Base-by-base conservation (phyloP, 2,329 filamentous ascomycete genomes). In the Fusarium pininemorale region DNA sequence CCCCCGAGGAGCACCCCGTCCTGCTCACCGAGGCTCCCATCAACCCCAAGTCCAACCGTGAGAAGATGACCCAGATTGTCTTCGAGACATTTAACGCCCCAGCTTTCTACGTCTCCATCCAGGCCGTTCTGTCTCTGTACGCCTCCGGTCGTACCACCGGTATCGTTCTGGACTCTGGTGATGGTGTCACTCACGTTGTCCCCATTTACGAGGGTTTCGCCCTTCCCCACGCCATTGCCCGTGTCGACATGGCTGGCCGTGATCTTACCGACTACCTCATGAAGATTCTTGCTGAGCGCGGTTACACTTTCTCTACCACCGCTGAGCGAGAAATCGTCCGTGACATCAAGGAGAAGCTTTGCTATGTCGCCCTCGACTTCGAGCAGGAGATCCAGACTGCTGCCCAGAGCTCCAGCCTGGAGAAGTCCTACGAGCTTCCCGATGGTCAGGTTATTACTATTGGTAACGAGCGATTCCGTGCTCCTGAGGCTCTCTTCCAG, bases 331-430 rank as follows among this genome's bases (percentile, higher is more conserved):
- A 98, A 97, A 99, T 98, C 85, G 96, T 98, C 83, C 96, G 96
- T 90, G 96, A 99, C 87, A 98, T 99, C 91, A 99, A 99, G 93
- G 96, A 99, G 93, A 99, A 98, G 93, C 95, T 99, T 83, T 99
- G 96, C 93, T 99, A 99, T 89, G 96, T 98, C 84, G 96, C 96
- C 79, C 94, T 99, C 80, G 96, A 99, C 91, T 98, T 99, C 83
- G 96, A 99, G 91, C 96, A 99, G 91, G 96, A 99, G 90, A 98
- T 99, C 86, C 96, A 99, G 92, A 99, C 96, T 80, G 96, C 96
- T 81, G 95, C 95, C 85, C 96, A 99, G 91, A 97, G 94, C 89
- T 98, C 96, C 85, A 95, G 90, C 89, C 90, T 99, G 85, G 96
- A 99, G 94, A 98, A 98, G 93, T 98, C 96, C 63, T 99, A 99